Evolutionary conservation across 1,284 basidiomycete species (phyloP), one percentile per base, ranked within the genome.

Genomic region (Trametes pubescens): DNA sequence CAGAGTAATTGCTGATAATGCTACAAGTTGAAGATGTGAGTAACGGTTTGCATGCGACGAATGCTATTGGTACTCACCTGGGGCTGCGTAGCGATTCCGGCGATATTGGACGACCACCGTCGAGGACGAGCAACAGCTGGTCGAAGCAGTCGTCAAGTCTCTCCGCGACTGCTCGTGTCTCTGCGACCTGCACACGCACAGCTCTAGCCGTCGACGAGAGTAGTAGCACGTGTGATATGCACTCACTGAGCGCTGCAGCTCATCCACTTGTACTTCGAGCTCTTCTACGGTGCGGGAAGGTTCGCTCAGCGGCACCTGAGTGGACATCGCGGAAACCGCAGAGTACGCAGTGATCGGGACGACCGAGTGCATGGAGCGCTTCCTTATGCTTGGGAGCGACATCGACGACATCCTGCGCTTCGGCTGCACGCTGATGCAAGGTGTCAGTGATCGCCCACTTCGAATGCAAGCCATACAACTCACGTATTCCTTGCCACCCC

Each of bases 1-100:
- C 60, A 38, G 56, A 59, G 4, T 55, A 59, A 21, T 51, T 58
- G 44, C 35, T 29, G 7, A 22, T 16, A 10, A 35, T 37, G n/a
- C 51, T 53, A 11, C 4, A 22, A 18, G 40, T 43, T 18, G 14
- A 43, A 16, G 2, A 13, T 38, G 37, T 38, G 37, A 38, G 37
- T 10, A 16, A 11, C 2, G 7, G 18, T 18, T 2, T 24, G 5
- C 21, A 8, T 2, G 13, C 32, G 29, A 32, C 29, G 8, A 49
- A 44, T n/a, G 21, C n/a, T 21, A n/a, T 44, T 18, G 43, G 10
- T 13, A 14, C 34, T 37, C 21, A 51, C 51, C 51, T 38, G 7
- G 35, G 32, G 13, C 51, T 53, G 4, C 37, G n/a, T 0, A 32
- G 21, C 35, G 51, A 24, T 22, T 14, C 21, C 21, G 22, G 29